A percentile compares a stretch with the other conserved stretches of the same genome.
Evolutionary conservation across 2,329 filamentous ascomycete species (phyloP).

Genomic region (Hymenoscyphus fraxineus): DNA sequence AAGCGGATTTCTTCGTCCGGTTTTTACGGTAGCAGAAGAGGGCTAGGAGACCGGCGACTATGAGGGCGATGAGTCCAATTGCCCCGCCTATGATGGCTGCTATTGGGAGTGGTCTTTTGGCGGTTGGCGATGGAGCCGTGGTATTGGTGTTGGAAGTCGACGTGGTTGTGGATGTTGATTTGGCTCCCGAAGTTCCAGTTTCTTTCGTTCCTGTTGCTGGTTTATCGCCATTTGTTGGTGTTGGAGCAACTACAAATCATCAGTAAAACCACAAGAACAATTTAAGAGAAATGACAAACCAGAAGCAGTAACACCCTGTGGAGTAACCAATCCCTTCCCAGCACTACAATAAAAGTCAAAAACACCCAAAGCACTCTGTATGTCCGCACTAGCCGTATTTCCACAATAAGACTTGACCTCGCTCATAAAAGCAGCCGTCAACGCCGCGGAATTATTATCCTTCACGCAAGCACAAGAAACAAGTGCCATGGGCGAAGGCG

Average conservation of each 20-base stretch:
- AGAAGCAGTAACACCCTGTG: conserved; percentile 13
- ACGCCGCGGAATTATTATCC: conserved; percentile 15
- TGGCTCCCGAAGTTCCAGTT: not conserved
- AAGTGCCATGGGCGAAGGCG: conserved; percentile 11
- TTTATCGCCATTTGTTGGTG: conserved; percentile 5
- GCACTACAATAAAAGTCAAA: conserved; percentile 22
- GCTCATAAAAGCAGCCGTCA: conserved; percentile 11
- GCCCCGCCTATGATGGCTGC: conserved; percentile 16
- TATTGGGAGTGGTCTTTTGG: conserved; percentile 9
- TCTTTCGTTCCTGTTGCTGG: not conserved
- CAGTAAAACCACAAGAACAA: not conserved
- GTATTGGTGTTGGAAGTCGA: not conserved
- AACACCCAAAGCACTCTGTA: conserved; percentile 14
- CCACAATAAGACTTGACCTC: conserved; percentile 13
- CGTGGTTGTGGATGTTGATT: not conserved
- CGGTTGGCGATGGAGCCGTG: not conserved
- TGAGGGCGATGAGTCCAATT: conserved; percentile 10
- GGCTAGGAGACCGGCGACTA: conserved; percentile 11
- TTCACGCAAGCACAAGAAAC: conserved; percentile 21
- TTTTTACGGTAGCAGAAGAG: conserved; percentile 14
- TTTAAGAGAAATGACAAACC: conserved; percentile 6
- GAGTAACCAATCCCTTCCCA: conserved; percentile 17
- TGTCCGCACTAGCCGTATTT: conserved; percentile 16
- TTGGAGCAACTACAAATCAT: not conserved
- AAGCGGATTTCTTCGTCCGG: not conserved